phyloP scores from a whole-genome alignment of 768 basidiomycete species.

The Nidularia sp. region DNA sequence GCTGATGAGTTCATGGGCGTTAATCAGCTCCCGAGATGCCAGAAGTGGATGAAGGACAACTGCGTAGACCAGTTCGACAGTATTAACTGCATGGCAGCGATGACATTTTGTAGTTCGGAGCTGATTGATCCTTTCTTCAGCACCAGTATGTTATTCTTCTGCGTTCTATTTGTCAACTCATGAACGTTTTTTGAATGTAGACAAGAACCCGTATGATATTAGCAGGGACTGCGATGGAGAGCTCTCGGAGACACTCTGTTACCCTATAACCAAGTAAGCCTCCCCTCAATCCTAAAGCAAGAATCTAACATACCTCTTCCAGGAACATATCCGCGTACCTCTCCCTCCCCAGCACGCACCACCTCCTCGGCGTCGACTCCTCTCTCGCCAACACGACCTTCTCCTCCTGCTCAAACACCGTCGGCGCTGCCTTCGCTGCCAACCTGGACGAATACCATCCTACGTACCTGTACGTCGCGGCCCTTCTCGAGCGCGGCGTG shows the following conservation, averaged over 20 bases:
- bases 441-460: slow-evolving; percentile 40
- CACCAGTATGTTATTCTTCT: slow-evolving; percentile 28
- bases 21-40: slow-evolving; percentile 58
- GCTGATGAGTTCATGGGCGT: not conserved
- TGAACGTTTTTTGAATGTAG: slow-evolving; percentile 11
- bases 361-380: slow-evolving; percentile 59
- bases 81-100: slow-evolving; percentile 61
- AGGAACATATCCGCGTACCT: slow-evolving; percentile 64
- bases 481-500: slow-evolving; percentile 71
- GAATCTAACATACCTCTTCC: not conserved
- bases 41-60: slow-evolving; percentile 44
- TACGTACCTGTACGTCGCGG: slow-evolving; percentile 54
- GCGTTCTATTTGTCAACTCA: not conserved
- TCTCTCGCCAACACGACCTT: slow-evolving; percentile 29
- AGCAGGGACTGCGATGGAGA: slow-evolving; percentile 53
- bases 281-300: not conserved
- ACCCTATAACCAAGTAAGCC: slow-evolving; percentile 41
- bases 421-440: slow-evolving; percentile 43
- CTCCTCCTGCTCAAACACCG: slow-evolving; percentile 26
- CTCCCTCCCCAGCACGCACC: slow-evolving; percentile 48
- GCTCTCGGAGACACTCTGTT: slow-evolving; percentile 48
- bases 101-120: slow-evolving; percentile 52
- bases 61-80: slow-evolving; percentile 66
- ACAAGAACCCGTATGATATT: slow-evolving; percentile 66
- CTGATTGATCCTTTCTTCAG: slow-evolving; percentile 35